A percentile compares a stretch with the other conserved stretches of the same genome.
These are phyloP conservation scores for Sisymbrium irio DNA, from an alignment of 345 rosid genomes.

Conservation along the genomic window DNA sequence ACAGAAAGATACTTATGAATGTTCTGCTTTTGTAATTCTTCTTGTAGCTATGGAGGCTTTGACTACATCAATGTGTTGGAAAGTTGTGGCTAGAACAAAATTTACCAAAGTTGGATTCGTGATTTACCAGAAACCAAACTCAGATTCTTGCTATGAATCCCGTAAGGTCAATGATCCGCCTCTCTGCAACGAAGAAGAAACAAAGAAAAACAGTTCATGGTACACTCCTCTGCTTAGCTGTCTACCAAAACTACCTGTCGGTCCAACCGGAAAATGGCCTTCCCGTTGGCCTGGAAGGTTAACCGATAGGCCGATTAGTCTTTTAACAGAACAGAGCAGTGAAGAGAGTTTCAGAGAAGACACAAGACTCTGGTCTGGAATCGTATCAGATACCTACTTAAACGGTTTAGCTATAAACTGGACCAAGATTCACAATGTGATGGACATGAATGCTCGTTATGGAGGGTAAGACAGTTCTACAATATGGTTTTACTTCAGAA, in stretches of 20 bases:
- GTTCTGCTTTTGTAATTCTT: background rate
- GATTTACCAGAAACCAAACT: slow-evolving; percentile 73
- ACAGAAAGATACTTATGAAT: background rate
- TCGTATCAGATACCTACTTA: slow-evolving; percentile 61
- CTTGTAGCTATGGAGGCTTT: slow-evolving; percentile 69
- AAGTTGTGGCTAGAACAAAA: slow-evolving; percentile 59
- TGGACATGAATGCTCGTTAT: slow-evolving; percentile 95
- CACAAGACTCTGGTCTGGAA: slow-evolving; percentile 64
- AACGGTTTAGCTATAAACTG: slow-evolving; percentile 62
- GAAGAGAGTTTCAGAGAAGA: slow-evolving; percentile 45
- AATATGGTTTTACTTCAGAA: slow-evolving; percentile 34
- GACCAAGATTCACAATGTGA: slow-evolving; percentile 65
- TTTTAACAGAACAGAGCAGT: slow-evolving; percentile 27
- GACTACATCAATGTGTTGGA: slow-evolving; percentile 85
- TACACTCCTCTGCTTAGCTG: slow-evolving; percentile 64
- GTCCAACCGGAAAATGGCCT: slow-evolving; percentile 55
- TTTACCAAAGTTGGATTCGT: slow-evolving; percentile 69
- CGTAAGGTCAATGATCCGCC: slow-evolving; percentile 54
- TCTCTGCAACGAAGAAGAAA: slow-evolving; percentile 47
- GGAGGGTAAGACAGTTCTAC: slow-evolving; percentile 68
- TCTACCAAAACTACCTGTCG: slow-evolving; percentile 55
- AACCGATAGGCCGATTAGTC: slow-evolving; percentile 49
- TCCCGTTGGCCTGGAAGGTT: slow-evolving; percentile 74
- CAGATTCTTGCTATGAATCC: slow-evolving; percentile 65
- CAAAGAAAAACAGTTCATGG: slow-evolving; percentile 52